phyloP scores from a whole-genome alignment of 306 rosid genomes.

The Neltuma alba region DNA sequence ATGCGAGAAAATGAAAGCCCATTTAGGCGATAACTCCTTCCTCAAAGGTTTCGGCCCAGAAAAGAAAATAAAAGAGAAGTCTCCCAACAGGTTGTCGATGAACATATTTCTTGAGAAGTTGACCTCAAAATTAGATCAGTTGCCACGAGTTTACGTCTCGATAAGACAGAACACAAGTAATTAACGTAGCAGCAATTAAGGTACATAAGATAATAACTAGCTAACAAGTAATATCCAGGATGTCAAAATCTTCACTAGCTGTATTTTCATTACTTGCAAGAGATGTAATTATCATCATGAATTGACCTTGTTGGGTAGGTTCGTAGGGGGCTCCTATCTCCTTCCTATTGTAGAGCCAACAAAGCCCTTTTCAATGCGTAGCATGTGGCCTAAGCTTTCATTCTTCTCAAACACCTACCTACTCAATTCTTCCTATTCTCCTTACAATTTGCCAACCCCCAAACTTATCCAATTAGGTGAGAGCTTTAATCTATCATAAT shows the following conservation, averaged over 20 bases:
- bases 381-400: constrained; percentile 3
- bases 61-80: not conserved
- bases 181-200: not conserved
- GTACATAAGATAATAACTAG: not conserved
- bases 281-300: constrained; percentile 7
- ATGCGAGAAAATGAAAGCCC: not conserved
- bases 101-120: not conserved
- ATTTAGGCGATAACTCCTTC: not conserved
- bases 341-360: not conserved
- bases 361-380: constrained; percentile 25
- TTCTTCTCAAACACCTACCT: not conserved
- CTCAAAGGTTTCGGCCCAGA: not conserved
- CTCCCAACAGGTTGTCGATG: not conserved
- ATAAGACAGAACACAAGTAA: not conserved
- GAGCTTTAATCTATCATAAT: not conserved
- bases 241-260: constrained; percentile 10
- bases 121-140: not conserved
- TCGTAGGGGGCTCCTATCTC: not conserved
- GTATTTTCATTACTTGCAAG: constrained; percentile 13
- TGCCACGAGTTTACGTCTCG: not conserved
- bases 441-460: not conserved
- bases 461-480: not conserved
- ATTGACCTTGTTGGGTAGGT: not conserved
- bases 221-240: not conserved
- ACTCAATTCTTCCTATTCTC: not conserved